Conservation (phyloP, 2,329 filamentous ascomycete species). For the Magnaporthales sp. region DNA sequence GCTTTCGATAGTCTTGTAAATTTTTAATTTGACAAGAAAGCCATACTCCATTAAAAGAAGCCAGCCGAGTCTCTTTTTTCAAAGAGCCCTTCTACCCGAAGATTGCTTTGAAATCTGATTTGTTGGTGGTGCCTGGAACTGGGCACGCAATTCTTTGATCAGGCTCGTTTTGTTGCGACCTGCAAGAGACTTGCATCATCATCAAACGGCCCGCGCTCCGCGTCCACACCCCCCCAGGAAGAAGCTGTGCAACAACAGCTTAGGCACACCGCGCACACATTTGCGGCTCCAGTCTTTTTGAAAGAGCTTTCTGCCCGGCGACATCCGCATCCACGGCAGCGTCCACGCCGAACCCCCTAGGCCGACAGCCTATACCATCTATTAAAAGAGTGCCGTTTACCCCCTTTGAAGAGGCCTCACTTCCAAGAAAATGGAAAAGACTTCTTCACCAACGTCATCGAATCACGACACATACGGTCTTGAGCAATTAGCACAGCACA, state of each 20-base stretch:
- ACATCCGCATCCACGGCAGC: background rate
- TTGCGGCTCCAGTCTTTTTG: background rate
- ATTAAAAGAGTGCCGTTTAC: background rate
- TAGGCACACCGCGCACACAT: background rate
- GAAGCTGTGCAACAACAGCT: background rate
- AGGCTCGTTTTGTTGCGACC: background rate
- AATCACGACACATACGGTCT: constrained; percentile 27
- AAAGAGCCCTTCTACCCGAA: background rate
- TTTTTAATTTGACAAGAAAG: background rate
- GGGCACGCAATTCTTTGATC: background rate
- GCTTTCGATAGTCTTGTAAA: background rate
- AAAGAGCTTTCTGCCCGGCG: background rate
- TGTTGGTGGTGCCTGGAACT: background rate
- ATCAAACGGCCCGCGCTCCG: background rate
- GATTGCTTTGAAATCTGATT: background rate
- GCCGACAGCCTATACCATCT: background rate
- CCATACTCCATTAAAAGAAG: background rate
- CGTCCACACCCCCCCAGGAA: background rate
- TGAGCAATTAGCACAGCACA: constrained; percentile 36
- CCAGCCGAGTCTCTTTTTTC: background rate
- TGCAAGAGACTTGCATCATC: background rate
- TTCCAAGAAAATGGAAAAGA: constrained; percentile 24
- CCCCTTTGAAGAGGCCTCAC: background rate
- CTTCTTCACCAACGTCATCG: constrained; percentile 36
- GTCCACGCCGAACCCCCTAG: background rate